Conservation (phyloP, 306 rosid species). For the Fragaria ananassa region DNA sequence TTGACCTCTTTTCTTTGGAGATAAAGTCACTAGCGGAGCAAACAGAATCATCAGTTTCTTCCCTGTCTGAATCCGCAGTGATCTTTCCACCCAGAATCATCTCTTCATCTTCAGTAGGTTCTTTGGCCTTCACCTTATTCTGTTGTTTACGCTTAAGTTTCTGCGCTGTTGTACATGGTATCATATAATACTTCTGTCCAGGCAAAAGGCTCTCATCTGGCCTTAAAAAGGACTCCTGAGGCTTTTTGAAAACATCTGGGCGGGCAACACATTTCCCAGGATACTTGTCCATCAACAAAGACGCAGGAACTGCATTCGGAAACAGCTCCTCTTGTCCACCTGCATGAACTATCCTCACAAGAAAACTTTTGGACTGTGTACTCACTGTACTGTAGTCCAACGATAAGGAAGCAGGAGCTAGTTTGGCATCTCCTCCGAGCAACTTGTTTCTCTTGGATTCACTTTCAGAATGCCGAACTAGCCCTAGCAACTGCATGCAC, state of each 20-base stretch:
- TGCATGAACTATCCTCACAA: slow-evolving; percentile 61
- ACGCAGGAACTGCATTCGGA: slow-evolving; percentile 46
- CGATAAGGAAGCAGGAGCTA: slow-evolving; percentile 15
- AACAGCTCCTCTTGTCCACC: slow-evolving; percentile 61
- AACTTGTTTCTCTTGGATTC: slow-evolving; percentile 12
- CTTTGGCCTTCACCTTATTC: slow-evolving; percentile 14
- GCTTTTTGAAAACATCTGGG: slow-evolving; percentile 65
- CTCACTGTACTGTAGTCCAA: slow-evolving; percentile 18
- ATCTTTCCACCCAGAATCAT: slow-evolving; percentile 21
- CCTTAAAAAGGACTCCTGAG: slow-evolving; percentile 51
- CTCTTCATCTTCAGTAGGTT: slow-evolving; percentile 12
- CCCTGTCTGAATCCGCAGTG: slow-evolving; percentile 29
- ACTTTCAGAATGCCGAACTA: slow-evolving; percentile 13
- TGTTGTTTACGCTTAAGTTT: slow-evolving; percentile 49
- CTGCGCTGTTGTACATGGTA: slow-evolving; percentile 40
- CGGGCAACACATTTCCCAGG: slow-evolving; percentile 61
- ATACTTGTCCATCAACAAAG: slow-evolving; percentile 50
- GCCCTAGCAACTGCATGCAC: slow-evolving; percentile 37
- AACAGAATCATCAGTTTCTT: slow-evolving; percentile 37
- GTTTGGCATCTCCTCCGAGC: slow-evolving; percentile 1
- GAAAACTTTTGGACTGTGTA: slow-evolving; percentile 28
- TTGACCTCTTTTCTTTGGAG: slow-evolving; percentile 25
- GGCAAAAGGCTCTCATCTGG: slow-evolving; percentile 49
- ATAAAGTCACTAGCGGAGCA: slow-evolving; percentile 40
- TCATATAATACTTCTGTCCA: slow-evolving; percentile 60